Percentiles rank a stretch among this genome's conserved stretches.
Evolutionary conservation across 2,329 filamentous ascomycete species (phyloP).

Genomic region (Drechslerella dactyloides): DNA sequence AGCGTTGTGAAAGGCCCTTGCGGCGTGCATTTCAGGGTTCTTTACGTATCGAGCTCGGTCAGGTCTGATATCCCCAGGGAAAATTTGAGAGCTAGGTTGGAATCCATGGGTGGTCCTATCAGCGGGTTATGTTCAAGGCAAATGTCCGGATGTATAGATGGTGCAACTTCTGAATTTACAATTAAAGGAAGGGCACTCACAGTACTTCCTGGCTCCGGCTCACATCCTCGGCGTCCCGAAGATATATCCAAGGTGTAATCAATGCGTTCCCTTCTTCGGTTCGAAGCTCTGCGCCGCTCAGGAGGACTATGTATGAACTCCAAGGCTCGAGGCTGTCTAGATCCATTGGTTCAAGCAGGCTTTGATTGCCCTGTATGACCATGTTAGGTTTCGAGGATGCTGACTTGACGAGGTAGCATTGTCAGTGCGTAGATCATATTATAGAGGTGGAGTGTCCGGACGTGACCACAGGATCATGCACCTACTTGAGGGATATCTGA

Average conservation of each 20-base stretch:
- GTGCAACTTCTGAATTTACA: no score
- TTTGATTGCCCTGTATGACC: conserved; percentile 17
- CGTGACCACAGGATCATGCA: conserved; percentile 25
- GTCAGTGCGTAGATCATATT: background rate
- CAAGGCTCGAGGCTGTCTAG: conserved; percentile 26
- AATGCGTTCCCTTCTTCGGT: conserved; percentile 16
- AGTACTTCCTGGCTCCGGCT: background rate
- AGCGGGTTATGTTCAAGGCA: background rate
- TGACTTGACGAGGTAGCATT: conserved; percentile 8
- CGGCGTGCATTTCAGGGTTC: conserved; percentile 49
- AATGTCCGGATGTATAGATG: background rate
- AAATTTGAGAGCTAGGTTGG: conserved; percentile 17
- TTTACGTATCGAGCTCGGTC: conserved; percentile 47
- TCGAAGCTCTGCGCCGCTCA: conserved; percentile 20
- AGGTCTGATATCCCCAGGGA: conserved; percentile 27
- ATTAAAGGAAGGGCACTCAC: conserved; percentile 16
- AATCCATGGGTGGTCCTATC: background rate
- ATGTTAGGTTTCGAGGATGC: conserved; percentile 12
- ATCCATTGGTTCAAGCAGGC: conserved; percentile 26
- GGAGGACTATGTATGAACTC: conserved; percentile 35
- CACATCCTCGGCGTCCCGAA: conserved; percentile 36
- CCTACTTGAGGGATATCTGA: conserved; percentile 30
- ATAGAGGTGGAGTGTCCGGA: background rate
- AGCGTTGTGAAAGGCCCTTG: conserved; percentile 47
- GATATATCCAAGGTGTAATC: conserved; percentile 47